phyloP scores from a whole-genome alignment of 2,329 filamentous ascomycete genomes.

The Westerdykella sp. region DNA sequence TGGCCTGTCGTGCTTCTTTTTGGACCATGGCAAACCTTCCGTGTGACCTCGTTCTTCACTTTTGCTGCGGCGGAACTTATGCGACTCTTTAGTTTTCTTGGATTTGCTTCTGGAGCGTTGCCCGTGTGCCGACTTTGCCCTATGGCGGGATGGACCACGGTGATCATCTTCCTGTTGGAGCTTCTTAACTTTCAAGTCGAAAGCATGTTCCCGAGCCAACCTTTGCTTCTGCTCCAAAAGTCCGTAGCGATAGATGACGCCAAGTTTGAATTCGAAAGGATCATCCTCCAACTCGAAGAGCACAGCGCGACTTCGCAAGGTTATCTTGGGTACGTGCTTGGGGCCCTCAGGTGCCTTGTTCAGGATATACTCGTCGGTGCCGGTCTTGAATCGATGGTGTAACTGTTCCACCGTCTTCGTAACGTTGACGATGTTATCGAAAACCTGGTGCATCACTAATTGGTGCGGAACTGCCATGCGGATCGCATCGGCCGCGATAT shows the following conservation, averaged over 20 bases:
- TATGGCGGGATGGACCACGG: conserved; percentile 45
- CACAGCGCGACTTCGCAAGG: conserved; percentile 71
- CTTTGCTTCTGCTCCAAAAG: conserved; percentile 85
- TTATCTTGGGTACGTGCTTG: conserved; percentile 80
- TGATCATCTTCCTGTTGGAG: conserved; percentile 58
- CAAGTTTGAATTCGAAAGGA: conserved; percentile 94
- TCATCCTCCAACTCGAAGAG: conserved; percentile 93
- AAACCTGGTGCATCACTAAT: conserved; percentile 78
- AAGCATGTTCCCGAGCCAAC: conserved; percentile 83
- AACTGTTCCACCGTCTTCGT: conserved; percentile 83
- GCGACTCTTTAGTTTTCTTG: conserved; percentile 24
- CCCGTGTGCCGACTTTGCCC: conserved; percentile 48
- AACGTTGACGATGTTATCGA: conserved; percentile 89
- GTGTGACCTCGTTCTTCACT: conserved; percentile 24
- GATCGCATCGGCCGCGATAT: conserved; percentile 78
- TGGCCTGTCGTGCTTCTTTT: not conserved
- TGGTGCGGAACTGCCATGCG: conserved; percentile 86
- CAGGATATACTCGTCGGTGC: conserved; percentile 80
- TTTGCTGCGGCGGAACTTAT: conserved; percentile 36
- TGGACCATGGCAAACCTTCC: not conserved
- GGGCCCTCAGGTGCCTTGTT: conserved; percentile 79
- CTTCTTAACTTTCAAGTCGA: conserved; percentile 78
- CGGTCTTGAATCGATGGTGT: conserved; percentile 86
- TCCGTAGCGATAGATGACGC: conserved; percentile 86
- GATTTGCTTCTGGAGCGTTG: conserved; percentile 37